Evolutionary conservation across 345 rosid genomes (phyloP).

Genomic region (Adansonia digitata): DNA sequence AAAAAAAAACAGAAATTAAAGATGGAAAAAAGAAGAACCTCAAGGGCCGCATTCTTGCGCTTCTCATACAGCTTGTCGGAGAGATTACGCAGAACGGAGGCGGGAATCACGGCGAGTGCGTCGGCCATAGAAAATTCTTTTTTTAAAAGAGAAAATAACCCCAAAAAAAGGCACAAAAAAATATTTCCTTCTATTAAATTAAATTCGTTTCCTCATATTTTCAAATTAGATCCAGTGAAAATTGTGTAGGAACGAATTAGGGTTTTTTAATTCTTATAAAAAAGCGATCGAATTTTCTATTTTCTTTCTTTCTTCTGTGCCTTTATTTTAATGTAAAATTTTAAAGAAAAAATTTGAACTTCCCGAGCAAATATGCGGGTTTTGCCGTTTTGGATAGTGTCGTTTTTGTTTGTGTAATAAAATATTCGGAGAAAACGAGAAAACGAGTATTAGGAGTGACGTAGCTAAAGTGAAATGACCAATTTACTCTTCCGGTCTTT

Average conservation of each 20-base stretch:
- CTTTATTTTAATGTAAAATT: not conserved
- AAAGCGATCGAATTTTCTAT: not conserved
- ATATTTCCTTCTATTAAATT: too few relatives aligned
- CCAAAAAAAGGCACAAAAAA: too few relatives aligned
- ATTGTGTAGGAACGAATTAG: not conserved
- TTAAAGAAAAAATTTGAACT: not conserved
- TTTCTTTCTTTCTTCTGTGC: not conserved
- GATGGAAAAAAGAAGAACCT: conserved; percentile 38
- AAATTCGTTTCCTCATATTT: conserved; percentile 41
- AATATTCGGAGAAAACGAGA: not conserved
- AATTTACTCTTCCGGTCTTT: not conserved
- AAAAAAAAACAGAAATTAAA: conserved; percentile 21
- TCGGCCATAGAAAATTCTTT: conserved; percentile 58
- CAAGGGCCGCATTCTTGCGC: conserved; percentile 97
- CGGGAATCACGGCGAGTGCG: conserved; percentile 51
- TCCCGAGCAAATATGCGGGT: not conserved
- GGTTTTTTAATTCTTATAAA: not conserved
- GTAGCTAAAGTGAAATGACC: not conserved
- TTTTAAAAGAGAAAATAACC: not conserved
- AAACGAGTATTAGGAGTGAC: not conserved
- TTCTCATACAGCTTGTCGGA: conserved; percentile 98
- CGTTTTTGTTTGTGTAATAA: not conserved
- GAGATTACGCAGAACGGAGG: conserved; percentile 76
- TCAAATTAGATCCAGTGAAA: conserved; percentile 25
- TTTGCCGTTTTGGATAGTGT: not conserved